phyloP scores from a whole-genome alignment of 2,329 filamentous ascomycete species.

The Aspergillus sp. region DNA sequence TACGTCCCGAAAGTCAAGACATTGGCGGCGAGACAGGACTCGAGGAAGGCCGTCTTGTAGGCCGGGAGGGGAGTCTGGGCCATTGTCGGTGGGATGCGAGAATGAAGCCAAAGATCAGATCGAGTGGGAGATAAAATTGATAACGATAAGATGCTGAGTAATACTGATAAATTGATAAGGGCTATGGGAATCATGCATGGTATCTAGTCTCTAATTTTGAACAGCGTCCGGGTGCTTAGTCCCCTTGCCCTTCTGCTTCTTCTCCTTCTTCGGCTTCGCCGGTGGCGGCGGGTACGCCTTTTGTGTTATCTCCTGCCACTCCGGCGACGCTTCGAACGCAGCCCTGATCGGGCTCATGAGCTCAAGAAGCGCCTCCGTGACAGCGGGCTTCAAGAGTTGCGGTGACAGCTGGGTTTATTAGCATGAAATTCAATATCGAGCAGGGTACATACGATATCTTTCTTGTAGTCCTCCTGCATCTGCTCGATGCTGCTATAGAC shows the following conservation, averaged over 20 bases:
- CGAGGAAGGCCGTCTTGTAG: slow-evolving; percentile 31
- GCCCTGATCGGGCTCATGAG: slow-evolving; percentile 70
- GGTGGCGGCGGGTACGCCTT: slow-evolving; percentile 72
- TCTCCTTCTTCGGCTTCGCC: slow-evolving; percentile 60
- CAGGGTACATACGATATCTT: slow-evolving; percentile 60
- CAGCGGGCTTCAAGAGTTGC: slow-evolving; percentile 77
- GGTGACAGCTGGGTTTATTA: slow-evolving; percentile 76
- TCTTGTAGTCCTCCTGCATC: slow-evolving; percentile 69
- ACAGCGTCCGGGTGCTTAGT: slow-evolving; percentile 32
- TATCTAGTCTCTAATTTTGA: too few relatives aligned
- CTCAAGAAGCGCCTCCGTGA: slow-evolving; percentile 61
- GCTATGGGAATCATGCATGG: too few relatives aligned
- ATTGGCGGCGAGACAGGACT: slow-evolving; percentile 30
- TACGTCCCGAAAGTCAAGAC: slow-evolving; percentile 36
- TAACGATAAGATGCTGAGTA: neutral
- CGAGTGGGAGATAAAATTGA: neutral
- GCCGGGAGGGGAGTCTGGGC: slow-evolving; percentile 15
- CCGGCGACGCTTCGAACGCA: slow-evolving; percentile 58
- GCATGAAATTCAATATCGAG: too few relatives aligned
- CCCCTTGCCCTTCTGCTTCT: slow-evolving; percentile 69
- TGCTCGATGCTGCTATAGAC: slow-evolving; percentile 68
- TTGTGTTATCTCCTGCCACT: slow-evolving; percentile 69
- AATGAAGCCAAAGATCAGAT: neutral
- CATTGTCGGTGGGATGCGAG: slow-evolving; percentile 11
- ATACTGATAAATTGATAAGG: too few relatives aligned